Conservation (phyloP, 768 basidiomycete species). For the Lentinula boryana region DNA sequence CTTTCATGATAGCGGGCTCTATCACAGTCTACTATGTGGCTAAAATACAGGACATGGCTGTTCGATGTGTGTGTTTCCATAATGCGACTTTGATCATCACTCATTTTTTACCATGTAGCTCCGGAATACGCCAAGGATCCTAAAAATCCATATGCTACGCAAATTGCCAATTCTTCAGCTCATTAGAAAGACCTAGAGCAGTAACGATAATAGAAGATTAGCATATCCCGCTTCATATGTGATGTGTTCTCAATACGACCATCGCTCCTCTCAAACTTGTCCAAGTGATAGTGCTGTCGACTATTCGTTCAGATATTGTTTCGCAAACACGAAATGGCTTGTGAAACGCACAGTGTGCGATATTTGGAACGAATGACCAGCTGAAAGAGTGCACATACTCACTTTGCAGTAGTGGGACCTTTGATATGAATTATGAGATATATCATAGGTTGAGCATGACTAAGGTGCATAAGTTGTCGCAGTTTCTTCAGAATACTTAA, state of each 20-base stretch:
- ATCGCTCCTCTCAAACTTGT: not conserved
- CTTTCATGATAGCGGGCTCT: constrained; percentile 63
- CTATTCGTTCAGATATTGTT: not conserved
- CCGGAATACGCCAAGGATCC: constrained; percentile 67
- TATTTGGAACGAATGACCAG: too few species aligned
- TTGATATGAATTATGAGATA: too few species aligned
- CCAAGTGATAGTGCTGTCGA: not conserved
- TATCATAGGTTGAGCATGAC: too few species aligned
- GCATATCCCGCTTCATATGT: not conserved
- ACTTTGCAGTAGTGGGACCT: too few species aligned
- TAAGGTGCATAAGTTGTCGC: too few species aligned
- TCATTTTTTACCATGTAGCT: constrained; percentile 32
- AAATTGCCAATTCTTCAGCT: constrained; percentile 56
- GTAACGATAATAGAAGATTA: not conserved
- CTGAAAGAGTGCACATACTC: too few species aligned
- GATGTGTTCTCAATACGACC: not conserved
- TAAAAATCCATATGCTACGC: constrained; percentile 76
- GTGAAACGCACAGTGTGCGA: too few species aligned
- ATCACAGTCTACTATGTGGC: constrained; percentile 64
- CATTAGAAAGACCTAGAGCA: constrained; percentile 12
- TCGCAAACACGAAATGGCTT: too few species aligned
- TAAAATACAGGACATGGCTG: constrained; percentile 60
- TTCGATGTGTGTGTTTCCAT: constrained; percentile 54
- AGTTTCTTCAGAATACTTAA: too few species aligned
- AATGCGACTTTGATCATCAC: not conserved